Evolutionary conservation across 164 flowering plant species (phyloP).

Genomic region (Amborella trichopoda): DNA sequence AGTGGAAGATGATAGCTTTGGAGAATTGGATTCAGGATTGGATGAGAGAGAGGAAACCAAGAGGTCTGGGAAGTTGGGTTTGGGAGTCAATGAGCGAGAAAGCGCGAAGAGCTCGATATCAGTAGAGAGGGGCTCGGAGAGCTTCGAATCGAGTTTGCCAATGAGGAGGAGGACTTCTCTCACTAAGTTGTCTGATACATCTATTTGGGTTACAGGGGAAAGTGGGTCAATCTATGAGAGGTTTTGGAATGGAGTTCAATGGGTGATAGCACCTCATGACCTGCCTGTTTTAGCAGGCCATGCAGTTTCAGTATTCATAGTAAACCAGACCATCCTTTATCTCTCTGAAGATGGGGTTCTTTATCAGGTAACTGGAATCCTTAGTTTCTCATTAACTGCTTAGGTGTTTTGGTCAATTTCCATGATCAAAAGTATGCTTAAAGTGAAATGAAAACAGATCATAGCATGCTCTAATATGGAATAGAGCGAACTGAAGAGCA

Average conservation of each 20-base stretch:
- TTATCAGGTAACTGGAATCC: constrained; percentile 43
- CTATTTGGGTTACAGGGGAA: constrained; percentile 71
- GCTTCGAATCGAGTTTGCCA: constrained; percentile 19
- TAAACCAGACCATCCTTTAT: constrained; percentile 65
- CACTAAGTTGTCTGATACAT: constrained; percentile 54
- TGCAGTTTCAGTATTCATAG: constrained; percentile 45
- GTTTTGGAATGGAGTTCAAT: constrained; percentile 87
- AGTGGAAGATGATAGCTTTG: constrained; percentile 7
- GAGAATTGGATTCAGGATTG: constrained; percentile 9
- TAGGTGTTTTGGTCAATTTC: too few relatives aligned
- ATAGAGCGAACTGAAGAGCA: too few relatives aligned
- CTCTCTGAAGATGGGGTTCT: constrained; percentile 53
- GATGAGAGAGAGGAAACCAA: constrained; percentile 7
- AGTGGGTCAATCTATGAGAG: constrained; percentile 86
- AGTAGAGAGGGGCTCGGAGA: too few relatives aligned
- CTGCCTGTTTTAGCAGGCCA: constrained; percentile 39
- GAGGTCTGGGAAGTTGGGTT: too few relatives aligned
- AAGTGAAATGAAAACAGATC: too few relatives aligned
- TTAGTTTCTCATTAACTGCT: too few relatives aligned
- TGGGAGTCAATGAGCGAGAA: too few relatives aligned
- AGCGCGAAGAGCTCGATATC: too few relatives aligned
- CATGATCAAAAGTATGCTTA: too few relatives aligned
- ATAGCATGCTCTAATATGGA: too few relatives aligned
- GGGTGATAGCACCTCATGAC: constrained; percentile 87
- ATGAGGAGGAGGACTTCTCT: constrained; percentile 53